Base-by-base conservation (phyloP, 805 yeast species). In the Candida sonorensis region DNA sequence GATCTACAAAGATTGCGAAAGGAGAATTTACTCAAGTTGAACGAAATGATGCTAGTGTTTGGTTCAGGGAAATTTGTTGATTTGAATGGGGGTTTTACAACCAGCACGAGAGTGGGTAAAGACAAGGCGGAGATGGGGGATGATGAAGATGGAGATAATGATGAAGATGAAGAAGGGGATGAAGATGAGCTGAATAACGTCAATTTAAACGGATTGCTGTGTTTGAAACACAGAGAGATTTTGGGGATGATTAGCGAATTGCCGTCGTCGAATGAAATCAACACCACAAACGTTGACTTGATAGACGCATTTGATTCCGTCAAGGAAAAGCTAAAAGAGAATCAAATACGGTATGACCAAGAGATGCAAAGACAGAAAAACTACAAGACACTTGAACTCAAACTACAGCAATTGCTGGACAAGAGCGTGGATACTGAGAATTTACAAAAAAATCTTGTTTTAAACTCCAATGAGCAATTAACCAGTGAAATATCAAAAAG, bases 201-300 rank as follows among this genome's bases (percentile, higher is more conserved):
- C 11, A 42, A 46, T 29, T 23, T 51, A 28, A 53, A 55, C 28
- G 55, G 57, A 6, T 36, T 48, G 21, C 16, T 43, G 13, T 22
- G 33, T 4, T 19, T 47, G 23, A 47, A 50, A 24, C 38, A 40
- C 31, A 44, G 44, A n/a, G 46, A 50, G 15, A 42, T 54, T 7
- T 27, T 50, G 16, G 33, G 30, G 7, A 33, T 57, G 33, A 39
- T 57, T 7, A 37, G 44, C 15, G 63, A 58, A 33, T 35, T 59
- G 12, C 64, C 64, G 3, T 38, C 36, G 9, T 37, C 53, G 1
- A 41, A 45, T 17, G 31, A 43, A 4, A 22, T 55, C 7, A 21
- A 31, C 7, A 44, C 48, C 10, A 34, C 40, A 7, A 41, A 51
- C 24, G 23, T 38, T 5, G 48, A 42, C 10, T 28, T 55, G n/a